A percentile compares a stretch with the other conserved stretches of the same genome.
phyloP scores from a whole-genome alignment of 2,329 filamentous ascomycete species.

The Drechslerella dactyloides region DNA sequence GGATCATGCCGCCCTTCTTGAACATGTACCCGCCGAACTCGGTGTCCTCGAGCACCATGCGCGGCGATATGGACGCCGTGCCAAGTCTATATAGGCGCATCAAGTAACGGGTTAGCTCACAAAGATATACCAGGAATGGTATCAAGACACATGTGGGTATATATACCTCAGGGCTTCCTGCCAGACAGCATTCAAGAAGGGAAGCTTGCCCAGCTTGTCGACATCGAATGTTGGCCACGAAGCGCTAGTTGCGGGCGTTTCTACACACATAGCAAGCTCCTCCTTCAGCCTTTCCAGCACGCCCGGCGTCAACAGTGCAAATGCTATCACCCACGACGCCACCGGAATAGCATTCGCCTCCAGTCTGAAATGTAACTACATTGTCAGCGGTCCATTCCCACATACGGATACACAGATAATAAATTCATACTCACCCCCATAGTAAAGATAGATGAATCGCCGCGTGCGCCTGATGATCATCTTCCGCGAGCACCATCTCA shows the following conservation, averaged over 20 bases:
- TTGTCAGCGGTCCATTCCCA: neutral
- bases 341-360: constrained; percentile 40
- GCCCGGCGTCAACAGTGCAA: constrained; percentile 16
- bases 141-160: neutral
- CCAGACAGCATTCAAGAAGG: constrained; percentile 30
- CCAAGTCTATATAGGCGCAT: constrained; percentile 26
- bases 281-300: constrained; percentile 17
- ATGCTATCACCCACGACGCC: constrained; percentile 20
- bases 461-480: constrained; percentile 30
- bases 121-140: neutral
- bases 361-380: constrained; percentile 5
- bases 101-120: constrained; percentile 5
- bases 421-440: constrained; percentile 36
- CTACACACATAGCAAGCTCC: constrained; percentile 11
- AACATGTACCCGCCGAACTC: constrained; percentile 43
- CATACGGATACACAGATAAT: neutral
- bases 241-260: constrained; percentile 12
- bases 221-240: constrained; percentile 28
- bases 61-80: constrained; percentile 35
- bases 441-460: constrained; percentile 36
- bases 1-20: constrained; percentile 45
- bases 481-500: constrained; percentile 8
- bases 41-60: constrained; percentile 39
- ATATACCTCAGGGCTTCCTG: constrained; percentile 36
- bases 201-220: constrained; percentile 24